Conservation (phyloP, 257 asterid species). For the Agastache rugosa region DNA sequence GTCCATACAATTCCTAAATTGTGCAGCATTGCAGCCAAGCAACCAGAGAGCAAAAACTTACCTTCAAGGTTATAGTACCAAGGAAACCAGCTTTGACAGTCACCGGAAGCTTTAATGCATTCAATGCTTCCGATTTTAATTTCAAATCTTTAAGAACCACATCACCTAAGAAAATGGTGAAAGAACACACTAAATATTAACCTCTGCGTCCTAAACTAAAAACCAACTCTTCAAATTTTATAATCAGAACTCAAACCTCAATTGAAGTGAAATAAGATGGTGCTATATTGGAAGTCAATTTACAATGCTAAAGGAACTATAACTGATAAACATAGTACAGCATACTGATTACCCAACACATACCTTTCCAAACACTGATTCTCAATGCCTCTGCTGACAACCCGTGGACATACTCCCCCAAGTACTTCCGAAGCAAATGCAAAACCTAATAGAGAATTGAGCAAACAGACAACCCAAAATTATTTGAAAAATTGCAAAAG, state of each 20-base stretch:
- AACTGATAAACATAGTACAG: background rate
- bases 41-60: conserved; percentile 35
- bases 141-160: conserved; percentile 96
- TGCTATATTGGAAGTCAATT: conserved; percentile 8
- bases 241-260: conserved; percentile 16
- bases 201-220: conserved; percentile 14
- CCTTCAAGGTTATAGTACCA: conserved; percentile 96
- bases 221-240: conserved; percentile 16
- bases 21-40: background rate
- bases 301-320: conserved; percentile 22
- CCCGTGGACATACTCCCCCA: conserved; percentile 99
- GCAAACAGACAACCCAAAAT: conserved; percentile 26
- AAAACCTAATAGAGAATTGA: conserved; percentile 63
- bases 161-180: conserved; percentile 65
- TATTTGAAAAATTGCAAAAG: conserved; percentile 9
- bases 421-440: conserved; percentile 96
- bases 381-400: conserved; percentile 96
- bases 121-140: conserved; percentile 93
- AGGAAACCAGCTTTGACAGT: conserved; percentile 96
- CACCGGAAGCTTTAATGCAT: conserved; percentile 92
- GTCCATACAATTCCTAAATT: background rate
- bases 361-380: conserved; percentile 99
- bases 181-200: conserved; percentile 31
- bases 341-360: conserved; percentile 7
- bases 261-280: conserved; percentile 24